These are phyloP conservation scores for Xerocomus nothofagi DNA, from an alignment of 1,284 basidiomycete genomes.

Conservation along the genomic window DNA sequence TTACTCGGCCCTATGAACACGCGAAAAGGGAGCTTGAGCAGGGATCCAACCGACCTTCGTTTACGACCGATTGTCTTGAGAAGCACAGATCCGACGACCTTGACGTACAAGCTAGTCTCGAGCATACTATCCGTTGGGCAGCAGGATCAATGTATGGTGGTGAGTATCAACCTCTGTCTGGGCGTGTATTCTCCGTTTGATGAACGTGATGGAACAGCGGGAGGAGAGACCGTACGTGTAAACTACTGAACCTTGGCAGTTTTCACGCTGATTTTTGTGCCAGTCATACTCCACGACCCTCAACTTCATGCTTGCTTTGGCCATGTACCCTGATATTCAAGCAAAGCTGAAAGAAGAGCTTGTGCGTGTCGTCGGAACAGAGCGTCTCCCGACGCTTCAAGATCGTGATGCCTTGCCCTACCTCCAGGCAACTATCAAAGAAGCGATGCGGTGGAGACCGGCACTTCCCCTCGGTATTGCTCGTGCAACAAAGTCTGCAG, in stretches of 20 bases:
- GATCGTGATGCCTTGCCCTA: slow-evolving; percentile 36
- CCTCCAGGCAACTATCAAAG: slow-evolving; percentile 32
- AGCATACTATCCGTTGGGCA: slow-evolving; percentile 21
- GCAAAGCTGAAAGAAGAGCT: slow-evolving; percentile 23
- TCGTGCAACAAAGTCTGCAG: slow-evolving; percentile 9
- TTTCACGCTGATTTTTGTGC: neutral
- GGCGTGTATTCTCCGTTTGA: neutral
- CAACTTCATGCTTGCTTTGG: slow-evolving; percentile 31
- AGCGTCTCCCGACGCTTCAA: slow-evolving; percentile 30
- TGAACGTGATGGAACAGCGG: slow-evolving; percentile 14
- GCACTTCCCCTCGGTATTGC: slow-evolving; percentile 26
- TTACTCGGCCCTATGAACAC: slow-evolving; percentile 21
- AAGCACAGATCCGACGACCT: slow-evolving; percentile 13
- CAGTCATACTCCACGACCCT: slow-evolving; percentile 29
- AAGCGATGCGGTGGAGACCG: slow-evolving; percentile 31
- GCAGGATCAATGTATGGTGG: slow-evolving; percentile 32
- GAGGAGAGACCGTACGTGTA: slow-evolving; percentile 24
- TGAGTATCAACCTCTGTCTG: neutral
- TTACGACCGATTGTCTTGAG: slow-evolving; percentile 21
- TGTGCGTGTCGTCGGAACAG: slow-evolving; percentile 18
- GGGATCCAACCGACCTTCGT: slow-evolving; percentile 17
- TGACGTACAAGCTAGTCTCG: slow-evolving; percentile 1
- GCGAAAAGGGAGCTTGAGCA: slow-evolving; percentile 16
- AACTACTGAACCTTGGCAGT: neutral
- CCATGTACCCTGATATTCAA: slow-evolving; percentile 24